phyloP scores from a whole-genome alignment of 768 basidiomycete genomes.

The Pilatotrama ljubarskyi region DNA sequence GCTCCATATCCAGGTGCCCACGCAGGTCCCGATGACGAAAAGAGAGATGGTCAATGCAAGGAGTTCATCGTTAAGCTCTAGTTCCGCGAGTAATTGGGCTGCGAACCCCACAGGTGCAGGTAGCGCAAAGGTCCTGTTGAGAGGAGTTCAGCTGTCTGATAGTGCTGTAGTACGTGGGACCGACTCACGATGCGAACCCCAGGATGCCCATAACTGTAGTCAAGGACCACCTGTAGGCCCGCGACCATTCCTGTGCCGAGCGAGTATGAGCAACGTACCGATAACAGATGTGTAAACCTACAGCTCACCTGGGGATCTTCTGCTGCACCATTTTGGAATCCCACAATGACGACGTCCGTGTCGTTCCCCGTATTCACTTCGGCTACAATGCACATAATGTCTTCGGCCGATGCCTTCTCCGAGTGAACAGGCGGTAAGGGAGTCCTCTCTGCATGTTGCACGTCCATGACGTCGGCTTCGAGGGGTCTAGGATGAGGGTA shows the following conservation, averaged over 20 bases:
- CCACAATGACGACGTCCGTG: neutral
- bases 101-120: slow-evolving; percentile 53
- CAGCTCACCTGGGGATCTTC: neutral
- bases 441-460: no score
- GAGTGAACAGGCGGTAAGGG: no score
- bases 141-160: neutral
- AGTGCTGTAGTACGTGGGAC: neutral
- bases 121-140: slow-evolving; percentile 49
- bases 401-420: no score
- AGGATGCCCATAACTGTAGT: slow-evolving; percentile 1
- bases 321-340: neutral
- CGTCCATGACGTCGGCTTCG: no score
- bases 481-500: no score
- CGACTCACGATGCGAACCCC: slow-evolving; percentile 16
- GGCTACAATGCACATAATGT: no score
- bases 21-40: slow-evolving; percentile 48
- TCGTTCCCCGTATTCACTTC: no score
- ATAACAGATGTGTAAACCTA: neutral
- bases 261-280: neutral
- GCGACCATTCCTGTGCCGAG: slow-evolving; percentile 16
- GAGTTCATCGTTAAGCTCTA: slow-evolving; percentile 49
- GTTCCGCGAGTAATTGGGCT: slow-evolving; percentile 41
- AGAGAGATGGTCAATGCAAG: slow-evolving; percentile 41
- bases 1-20: slow-evolving; percentile 58
- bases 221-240: slow-evolving; percentile 20